Evolutionary conservation across 352 stramenopile genomes (phyloP), one percentile per base, ranked within the genome.

Genomic region (Phytophthora sojae): DNA sequence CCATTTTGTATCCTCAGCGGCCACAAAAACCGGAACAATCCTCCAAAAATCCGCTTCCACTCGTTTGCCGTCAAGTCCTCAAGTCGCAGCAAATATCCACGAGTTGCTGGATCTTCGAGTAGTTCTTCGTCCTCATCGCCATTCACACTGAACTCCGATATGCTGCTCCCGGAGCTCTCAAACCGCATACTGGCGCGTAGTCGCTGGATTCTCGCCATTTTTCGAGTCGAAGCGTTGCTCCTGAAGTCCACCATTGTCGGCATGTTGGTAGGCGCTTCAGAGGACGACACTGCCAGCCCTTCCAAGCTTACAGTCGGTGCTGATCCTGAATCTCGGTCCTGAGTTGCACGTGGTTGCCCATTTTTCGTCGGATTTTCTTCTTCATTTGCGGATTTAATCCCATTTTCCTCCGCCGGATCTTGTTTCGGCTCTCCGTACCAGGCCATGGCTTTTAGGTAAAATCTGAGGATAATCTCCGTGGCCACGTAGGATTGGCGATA

Each of bases 1-100:
- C 25, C 54, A 30, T 68, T 15, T 14, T 11, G 62, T 14, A 30
- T 57, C 19, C 54, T 66, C 21, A 42, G 68, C 7, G 37, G 37
- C 80, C 79, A 88, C 30, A 94, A 58, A 67, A 90, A 84, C 2
- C 66, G 76, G 56, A 84, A 94, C 17, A 94, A 62, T 2, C 85
- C 73, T 9, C 61, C 69, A 69, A 94, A 94, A 62, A 94, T 89
- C n/a, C 68, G 69, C 69, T 83, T 90, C 87, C 87, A 94, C 71
- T 92, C 83, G 0, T 47, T 60, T 50, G 77, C 74, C 0, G 85
- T 89, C 32, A 94, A 75, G 51, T 94, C 86, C 39, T 94, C 85
- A 7, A 94, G 63, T 0, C 82, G 75, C 19, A 92, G 54, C 29
- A 94, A 66, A 65, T 89, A 94, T 14, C 85, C 84, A n/a, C 86